Base-by-base conservation (phyloP, 257 asterid species). In the Scutellaria barbata region DNA sequence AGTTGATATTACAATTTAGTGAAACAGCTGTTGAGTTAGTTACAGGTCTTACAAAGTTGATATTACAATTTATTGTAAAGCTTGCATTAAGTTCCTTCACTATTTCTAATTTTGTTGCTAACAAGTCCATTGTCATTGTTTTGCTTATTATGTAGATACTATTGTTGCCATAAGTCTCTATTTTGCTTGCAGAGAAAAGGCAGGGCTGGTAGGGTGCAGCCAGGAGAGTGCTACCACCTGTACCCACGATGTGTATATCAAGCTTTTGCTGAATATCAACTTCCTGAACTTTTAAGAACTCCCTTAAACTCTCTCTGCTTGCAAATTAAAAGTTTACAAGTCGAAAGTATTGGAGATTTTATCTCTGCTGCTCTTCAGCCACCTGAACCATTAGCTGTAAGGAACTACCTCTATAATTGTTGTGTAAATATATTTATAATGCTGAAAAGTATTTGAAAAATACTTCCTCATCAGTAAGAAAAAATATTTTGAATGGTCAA, bases 121-220 rank as follows among this genome's bases (percentile, higher is more conserved):
- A 63, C 12, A 46, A 45, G 52, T 67, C 69, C 18, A 11, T 60
- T 5, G 63, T 71, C 53, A 42, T 52, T 45, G 20, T 61, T 13
- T 22, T 39, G 14, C 53, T 42, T 58, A 14, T 17, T 71, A 56
- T 39, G 16, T 52, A 68, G 52, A 48, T 40, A 66, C 20, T 57
- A 42, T 52, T 71, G 51, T 73, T 68, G 63, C 60, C 65, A 50
- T 65, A 46, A 77, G 40, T 58, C 25, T 35, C 55, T 75, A 52
- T 71, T 71, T 82, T 74, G 74, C 47, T 75, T 83, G 77, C 96
- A 94, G 99, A 91, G 99, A 84, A 84, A 92, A 83, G 99, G 99
- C 58, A 88, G 99, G 80, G 96, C 99, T 69, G 99, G 99, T n/a
- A 96, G 99, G 50, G 99, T 94, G 81, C 96, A 86, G 81, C 90